phyloP scores from a whole-genome alignment of 352 stramenopile genomes.

The Phytophthora aleatoria region DNA sequence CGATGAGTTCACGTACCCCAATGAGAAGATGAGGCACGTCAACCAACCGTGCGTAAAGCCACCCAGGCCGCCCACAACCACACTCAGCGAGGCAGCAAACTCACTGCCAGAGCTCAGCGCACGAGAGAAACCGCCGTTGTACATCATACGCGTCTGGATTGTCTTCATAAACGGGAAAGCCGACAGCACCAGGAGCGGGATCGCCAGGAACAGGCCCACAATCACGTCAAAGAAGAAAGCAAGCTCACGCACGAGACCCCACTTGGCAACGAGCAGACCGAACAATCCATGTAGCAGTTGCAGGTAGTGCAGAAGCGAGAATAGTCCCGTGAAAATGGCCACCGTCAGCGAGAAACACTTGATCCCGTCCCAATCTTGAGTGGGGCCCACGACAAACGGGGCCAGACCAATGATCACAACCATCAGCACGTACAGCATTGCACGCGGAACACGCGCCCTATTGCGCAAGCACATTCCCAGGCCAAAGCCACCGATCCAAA shows the following conservation, averaged over 20 bases:
- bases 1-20: conserved; percentile 79
- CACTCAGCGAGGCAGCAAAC: conserved; percentile 76
- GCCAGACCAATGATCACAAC: conserved; percentile 62
- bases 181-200: conserved; percentile 77
- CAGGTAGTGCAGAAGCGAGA: conserved; percentile 77
- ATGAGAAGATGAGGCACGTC: conserved; percentile 78
- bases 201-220: conserved; percentile 72
- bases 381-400: conserved; percentile 66
- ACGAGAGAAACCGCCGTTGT: conserved; percentile 88
- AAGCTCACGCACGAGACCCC: conserved; percentile 75
- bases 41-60: conserved; percentile 84
- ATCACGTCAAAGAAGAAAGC: conserved; percentile 90
- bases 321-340: conserved; percentile 75
- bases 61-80: conserved; percentile 71
- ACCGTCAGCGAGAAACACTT: conserved; percentile 77
- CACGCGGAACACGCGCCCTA: conserved; percentile 59
- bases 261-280: conserved; percentile 62
- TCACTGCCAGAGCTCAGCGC: conserved; percentile 84
- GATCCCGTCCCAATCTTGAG: conserved; percentile 62
- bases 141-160: conserved; percentile 92
- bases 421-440: conserved; percentile 72
- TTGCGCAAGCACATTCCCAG: conserved; percentile 61
- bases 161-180: conserved; percentile 89
- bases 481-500: conserved; percentile 73
- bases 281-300: conserved; percentile 75